These are phyloP conservation scores for Plectosphaerella plurivora DNA, from an alignment of 2,329 filamentous ascomycete genomes.

Conservation along the genomic window DNA sequence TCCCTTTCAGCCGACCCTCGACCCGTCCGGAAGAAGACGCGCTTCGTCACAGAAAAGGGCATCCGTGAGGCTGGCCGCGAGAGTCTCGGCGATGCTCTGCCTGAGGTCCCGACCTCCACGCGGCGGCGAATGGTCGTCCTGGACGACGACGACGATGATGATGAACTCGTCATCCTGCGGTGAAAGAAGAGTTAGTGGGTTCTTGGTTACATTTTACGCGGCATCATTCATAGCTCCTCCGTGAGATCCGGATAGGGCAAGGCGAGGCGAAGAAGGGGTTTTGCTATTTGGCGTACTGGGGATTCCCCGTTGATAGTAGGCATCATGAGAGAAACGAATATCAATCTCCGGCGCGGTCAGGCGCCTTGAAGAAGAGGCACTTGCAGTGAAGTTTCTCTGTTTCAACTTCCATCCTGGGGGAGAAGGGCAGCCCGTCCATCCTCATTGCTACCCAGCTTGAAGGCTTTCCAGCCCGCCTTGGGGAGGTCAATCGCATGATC, in stretches of 20 bases:
- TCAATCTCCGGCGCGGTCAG: too few species aligned
- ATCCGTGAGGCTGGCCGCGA: constrained; percentile 74
- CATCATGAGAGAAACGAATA: too few species aligned
- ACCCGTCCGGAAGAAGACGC: constrained; percentile 66
- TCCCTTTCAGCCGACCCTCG: constrained; percentile 21
- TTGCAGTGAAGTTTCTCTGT: too few species aligned
- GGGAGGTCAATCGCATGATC: constrained; percentile 20
- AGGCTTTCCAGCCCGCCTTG: constrained; percentile 24
- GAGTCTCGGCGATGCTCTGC: constrained; percentile 56
- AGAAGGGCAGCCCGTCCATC: constrained; percentile 3
- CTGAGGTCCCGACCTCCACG: not conserved
- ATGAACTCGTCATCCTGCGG: constrained; percentile 45
- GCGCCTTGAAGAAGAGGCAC: too few species aligned
- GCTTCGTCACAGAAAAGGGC: constrained; percentile 74
- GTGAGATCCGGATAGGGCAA: too few species aligned
- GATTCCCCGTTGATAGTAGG: too few species aligned
- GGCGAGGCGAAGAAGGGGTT: too few species aligned
- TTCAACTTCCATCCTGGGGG: not conserved
- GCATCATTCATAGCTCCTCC: too few species aligned
- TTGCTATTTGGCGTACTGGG: too few species aligned
- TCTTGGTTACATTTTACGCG: too few species aligned
- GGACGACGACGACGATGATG: constrained; percentile 40
- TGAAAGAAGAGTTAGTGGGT: not conserved
- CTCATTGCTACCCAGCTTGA: constrained; percentile 8
- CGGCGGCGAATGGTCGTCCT: constrained; percentile 26